Conservation (phyloP, 305 asterid species). For the Fraxinus platypoda region DNA sequence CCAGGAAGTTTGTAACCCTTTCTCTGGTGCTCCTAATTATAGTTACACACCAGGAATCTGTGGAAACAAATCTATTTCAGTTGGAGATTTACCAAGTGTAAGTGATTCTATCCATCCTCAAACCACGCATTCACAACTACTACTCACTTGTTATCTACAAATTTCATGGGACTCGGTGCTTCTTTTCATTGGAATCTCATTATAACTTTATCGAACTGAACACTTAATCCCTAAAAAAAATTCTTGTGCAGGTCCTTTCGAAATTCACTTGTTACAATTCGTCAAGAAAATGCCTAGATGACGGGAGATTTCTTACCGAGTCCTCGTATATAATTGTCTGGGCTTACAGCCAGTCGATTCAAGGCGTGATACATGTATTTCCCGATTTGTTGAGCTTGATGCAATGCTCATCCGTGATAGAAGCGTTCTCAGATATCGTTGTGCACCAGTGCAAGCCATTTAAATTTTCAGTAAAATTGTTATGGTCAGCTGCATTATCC, state of each 20-base stretch:
- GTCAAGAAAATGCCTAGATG: slow-evolving; percentile 24
- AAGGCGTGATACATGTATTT: slow-evolving; percentile 37
- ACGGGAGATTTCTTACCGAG: slow-evolving; percentile 45
- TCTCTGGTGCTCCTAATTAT: slow-evolving; percentile 46
- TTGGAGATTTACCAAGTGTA: slow-evolving; percentile 47
- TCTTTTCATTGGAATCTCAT: not conserved
- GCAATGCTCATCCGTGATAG: slow-evolving; percentile 36
- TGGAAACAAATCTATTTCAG: slow-evolving; percentile 34
- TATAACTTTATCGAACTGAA: not conserved
- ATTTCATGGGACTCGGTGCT: not conserved
- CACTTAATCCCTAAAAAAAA: not conserved
- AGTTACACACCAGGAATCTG: slow-evolving; percentile 39
- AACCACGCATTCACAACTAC: not conserved
- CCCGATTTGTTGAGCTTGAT: slow-evolving; percentile 47
- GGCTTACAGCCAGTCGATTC: slow-evolving; percentile 44
- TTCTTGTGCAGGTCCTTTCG: slow-evolving; percentile 35
- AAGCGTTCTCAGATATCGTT: slow-evolving; percentile 39
- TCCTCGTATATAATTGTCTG: slow-evolving; percentile 28
- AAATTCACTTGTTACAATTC: slow-evolving; percentile 40
- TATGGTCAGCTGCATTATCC: slow-evolving; percentile 45
- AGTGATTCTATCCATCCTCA: slow-evolving; percentile 7
- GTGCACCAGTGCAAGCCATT: slow-evolving; percentile 46
- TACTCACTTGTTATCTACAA: too few species aligned
- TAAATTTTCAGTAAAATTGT: slow-evolving; percentile 20
- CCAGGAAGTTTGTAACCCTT: slow-evolving; percentile 46